Evolutionary conservation across 1,284 basidiomycete genomes (phyloP).

Genomic region (Ganoderma leucocontextum): DNA sequence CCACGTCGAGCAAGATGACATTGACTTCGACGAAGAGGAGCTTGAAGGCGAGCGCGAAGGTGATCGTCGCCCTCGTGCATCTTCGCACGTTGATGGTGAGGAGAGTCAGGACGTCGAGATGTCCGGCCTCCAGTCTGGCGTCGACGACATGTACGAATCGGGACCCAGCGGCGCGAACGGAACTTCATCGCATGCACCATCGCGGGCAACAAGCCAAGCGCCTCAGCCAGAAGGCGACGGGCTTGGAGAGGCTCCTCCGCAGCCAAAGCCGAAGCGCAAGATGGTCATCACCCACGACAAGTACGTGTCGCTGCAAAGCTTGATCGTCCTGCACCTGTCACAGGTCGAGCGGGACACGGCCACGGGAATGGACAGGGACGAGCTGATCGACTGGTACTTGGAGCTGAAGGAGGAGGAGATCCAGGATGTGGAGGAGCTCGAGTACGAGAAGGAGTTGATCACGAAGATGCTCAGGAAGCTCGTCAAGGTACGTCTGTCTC

Average conservation of each 20-base stretch:
- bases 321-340: slow-evolving; percentile 86
- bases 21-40: slow-evolving; percentile 97
- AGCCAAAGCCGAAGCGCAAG: slow-evolving; percentile 65
- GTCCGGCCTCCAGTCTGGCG: slow-evolving; percentile 64
- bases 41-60: slow-evolving; percentile 62
- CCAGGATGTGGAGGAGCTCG: slow-evolving; percentile 88
- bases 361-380: slow-evolving; percentile 85
- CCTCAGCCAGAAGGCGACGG: slow-evolving; percentile 30
- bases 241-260: slow-evolving; percentile 32
- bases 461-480: slow-evolving; percentile 90
- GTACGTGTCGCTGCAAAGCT: slow-evolving; percentile 90
- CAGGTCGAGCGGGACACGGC: slow-evolving; percentile 82
- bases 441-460: slow-evolving; percentile 91
- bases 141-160: slow-evolving; percentile 61
- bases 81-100: slow-evolving; percentile 45
- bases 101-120: slow-evolving; percentile 71
- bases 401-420: slow-evolving; percentile 89
- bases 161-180: slow-evolving; percentile 45
- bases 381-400: slow-evolving; percentile 96
- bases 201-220: slow-evolving; percentile 46
- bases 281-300: slow-evolving; percentile 96
- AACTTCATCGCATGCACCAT: slow-evolving; percentile 37
- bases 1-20: slow-evolving; percentile 98
- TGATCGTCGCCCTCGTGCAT: slow-evolving; percentile 40
- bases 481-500: slow-evolving; percentile 71